These are phyloP conservation scores for Aureobasidium melanogenum DNA, from an alignment of 2,329 filamentous ascomycete species.

Conservation along the genomic window DNA sequence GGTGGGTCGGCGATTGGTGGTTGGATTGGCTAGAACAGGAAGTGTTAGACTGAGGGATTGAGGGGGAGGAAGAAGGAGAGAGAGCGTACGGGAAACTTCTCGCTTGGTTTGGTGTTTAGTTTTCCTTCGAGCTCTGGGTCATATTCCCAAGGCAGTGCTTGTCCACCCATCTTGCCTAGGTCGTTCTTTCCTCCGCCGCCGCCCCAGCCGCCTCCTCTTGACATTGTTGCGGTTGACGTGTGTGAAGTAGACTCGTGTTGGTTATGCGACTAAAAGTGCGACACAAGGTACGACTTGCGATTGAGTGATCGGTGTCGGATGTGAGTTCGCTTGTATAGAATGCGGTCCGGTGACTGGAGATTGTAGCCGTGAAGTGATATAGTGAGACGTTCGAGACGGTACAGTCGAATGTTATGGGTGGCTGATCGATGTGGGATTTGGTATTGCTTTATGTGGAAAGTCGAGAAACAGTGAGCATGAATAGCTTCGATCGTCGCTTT, in stretches of 20 bases:
- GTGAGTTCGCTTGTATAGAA: neutral
- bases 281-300: neutral
- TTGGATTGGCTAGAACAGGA: conserved; percentile 15
- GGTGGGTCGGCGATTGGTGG: conserved; percentile 31
- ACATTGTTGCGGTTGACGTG: no score
- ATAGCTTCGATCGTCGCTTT: neutral
- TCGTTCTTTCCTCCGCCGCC: conserved; percentile 26
- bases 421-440: neutral
- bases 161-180: conserved; percentile 33
- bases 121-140: conserved; percentile 29
- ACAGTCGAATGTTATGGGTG: no score
- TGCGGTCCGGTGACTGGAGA: neutral
- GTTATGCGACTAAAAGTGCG: neutral
- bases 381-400: no score
- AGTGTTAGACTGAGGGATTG: neutral
- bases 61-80: conserved; percentile 1
- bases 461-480: neutral
- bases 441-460: neutral
- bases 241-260: no score
- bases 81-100: conserved; percentile 32
- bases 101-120: conserved; percentile 28
- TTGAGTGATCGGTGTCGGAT: neutral
- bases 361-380: no score
- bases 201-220: conserved; percentile 24
- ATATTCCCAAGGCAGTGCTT: conserved; percentile 34